Base-by-base conservation (phyloP, 1,139 yeast species). In the Eremothecium sinecaudum region DNA sequence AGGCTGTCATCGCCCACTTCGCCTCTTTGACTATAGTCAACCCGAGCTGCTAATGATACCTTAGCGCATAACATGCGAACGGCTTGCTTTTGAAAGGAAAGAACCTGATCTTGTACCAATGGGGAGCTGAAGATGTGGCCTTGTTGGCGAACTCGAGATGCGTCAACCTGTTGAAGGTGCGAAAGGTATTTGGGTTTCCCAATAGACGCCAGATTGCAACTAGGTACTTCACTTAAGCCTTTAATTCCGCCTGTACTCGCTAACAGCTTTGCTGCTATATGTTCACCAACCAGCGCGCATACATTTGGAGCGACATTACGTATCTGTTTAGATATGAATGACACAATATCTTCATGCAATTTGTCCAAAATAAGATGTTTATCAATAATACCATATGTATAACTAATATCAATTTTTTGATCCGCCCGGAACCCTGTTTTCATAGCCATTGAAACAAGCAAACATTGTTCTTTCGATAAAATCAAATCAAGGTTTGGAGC, bases 1-100 rank as follows among this genome's bases (percentile, higher is more conserved):
- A 68, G 51, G 0, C 61, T 46, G 2, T 83, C 84, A 28, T 56
- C 43, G n/a, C n/a, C n/a, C n/a, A n/a, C n/a, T 3, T 16, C 33
- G 32, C 26, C 7, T 5, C 20, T 14, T 14, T 10, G 10, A 1
- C 71, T 59, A 18, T 67, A 54, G 53, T 90, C 99, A 4, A 87
- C 67, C 40, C 98, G 66, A 0, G 97, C 87, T 0, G 96, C 93
- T 8, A 92, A 60, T 0, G 82, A 69, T 1, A 83, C 63, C 50
- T 87, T 90, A 0, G 82, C 94, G 34, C 94, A 72, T 0, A 83
- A 62, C 41, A 84, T 77, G 39, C 96, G 63, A 65, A 84, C 66
- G 3, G 87, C 93, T 45, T 79, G 80, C 37, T 72, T 71, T 34
- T 76, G 68, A 12, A 71, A 59, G 31, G 74, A 79, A 1, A 69